phyloP scores from a whole-genome alignment of 2,329 filamentous ascomycete species.

The Sporothrix euskadiensis region DNA sequence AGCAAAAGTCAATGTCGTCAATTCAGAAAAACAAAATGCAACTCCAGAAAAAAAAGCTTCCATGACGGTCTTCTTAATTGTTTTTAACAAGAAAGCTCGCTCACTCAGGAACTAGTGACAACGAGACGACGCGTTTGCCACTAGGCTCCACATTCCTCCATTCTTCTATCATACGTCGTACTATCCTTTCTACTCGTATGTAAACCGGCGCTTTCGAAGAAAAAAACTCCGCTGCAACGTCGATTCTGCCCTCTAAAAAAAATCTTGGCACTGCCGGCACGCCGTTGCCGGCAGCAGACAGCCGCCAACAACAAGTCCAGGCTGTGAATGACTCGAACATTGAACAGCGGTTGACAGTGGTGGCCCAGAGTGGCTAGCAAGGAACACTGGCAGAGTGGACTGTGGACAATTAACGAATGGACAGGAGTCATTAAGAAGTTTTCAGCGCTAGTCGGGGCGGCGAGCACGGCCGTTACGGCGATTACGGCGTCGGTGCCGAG shows the following conservation, averaged over 20 bases:
- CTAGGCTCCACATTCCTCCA: constrained; percentile 4
- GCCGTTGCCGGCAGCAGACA: constrained; percentile 9
- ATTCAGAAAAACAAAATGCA: neutral
- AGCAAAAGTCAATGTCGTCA: neutral
- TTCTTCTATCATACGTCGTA: neutral
- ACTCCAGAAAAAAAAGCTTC: neutral
- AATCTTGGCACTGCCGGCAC: neutral
- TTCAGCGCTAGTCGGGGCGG: constrained; percentile 5
- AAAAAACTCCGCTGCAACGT: neutral
- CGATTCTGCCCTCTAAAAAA: neutral
- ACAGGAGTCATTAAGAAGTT: neutral
- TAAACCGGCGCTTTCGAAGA: neutral
- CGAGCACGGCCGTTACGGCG: neutral
- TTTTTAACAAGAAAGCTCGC: neutral
- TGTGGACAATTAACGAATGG: neutral
- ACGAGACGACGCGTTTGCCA: constrained; percentile 11
- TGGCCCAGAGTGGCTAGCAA: no score
- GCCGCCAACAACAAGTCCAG: neutral
- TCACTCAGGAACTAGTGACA: neutral
- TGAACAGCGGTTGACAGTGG: neutral
- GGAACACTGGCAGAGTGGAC: neutral
- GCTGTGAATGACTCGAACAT: neutral
- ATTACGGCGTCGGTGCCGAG: constrained; percentile 9
- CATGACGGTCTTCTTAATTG: neutral
- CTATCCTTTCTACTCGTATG: neutral